Evolutionary conservation across 2,329 filamentous ascomycete species (phyloP), one percentile per base, ranked within the genome.

Genomic region (Dothidotthia symphoricarpi): DNA sequence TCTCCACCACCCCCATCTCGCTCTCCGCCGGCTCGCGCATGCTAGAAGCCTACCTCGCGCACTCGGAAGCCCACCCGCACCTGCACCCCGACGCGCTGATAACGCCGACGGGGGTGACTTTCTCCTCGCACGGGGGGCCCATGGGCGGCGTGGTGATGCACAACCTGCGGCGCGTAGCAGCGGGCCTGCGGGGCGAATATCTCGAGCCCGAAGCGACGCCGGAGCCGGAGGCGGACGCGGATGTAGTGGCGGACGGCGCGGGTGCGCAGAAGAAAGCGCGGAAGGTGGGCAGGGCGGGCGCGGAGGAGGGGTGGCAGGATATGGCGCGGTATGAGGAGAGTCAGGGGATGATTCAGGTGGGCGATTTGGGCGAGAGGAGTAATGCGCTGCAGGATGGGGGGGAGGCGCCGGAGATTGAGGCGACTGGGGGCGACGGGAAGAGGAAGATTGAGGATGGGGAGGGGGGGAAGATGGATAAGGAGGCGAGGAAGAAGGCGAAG

Each of bases 401-500:
- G 4, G 53, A 59, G 36, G 56, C 43, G 36, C 61, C 64, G 5
- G 51, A 51, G 16, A 52, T 65, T 17, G 41, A 55, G 34, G 48
- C 36, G 10, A 45, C 40, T 10, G 49, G 34, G 24, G 53, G 47
- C n/a, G 53, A 47, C 34, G 63, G 68, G 51, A 61, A 61, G 43
- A 61, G 58, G 24, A 54, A 52, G 38, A 49, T 50, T 16, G 36
- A 47, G 37, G 25, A 15, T 14, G 44, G 29, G 17, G 45, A 17
- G 12, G 33, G 36, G 11, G 41, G 36, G 13, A 56, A 61, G 31
- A 46, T 70, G 32, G 73, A 77, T 45, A 76, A 75, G 58, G 75
- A 75, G 46, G 73, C 75, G 37, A 69, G 75, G 45, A 80, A 76
- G 63, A 68, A 68, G 48, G 70, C 68, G 42, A 81, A 81, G 71